Conservation (phyloP, 495 filamentous ascomycete genomes). For the Apodospora peruviana region DNA sequence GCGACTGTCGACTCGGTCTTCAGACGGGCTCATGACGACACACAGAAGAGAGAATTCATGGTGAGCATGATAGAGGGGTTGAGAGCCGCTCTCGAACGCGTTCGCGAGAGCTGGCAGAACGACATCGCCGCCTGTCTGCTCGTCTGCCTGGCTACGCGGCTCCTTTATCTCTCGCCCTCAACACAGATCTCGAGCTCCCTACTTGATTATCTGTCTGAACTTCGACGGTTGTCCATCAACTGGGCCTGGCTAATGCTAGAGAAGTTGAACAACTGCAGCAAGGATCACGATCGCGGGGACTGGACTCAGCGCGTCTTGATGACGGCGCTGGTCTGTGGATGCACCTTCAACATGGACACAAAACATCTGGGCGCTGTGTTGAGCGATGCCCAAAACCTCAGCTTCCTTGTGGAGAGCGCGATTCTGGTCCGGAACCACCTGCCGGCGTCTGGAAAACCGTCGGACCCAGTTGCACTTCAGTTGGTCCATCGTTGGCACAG, state of each 20-base stretch:
- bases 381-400: neutral
- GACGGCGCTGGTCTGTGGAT: slow-evolving; percentile 5
- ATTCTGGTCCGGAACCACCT: slow-evolving; percentile 6
- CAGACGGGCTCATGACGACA: slow-evolving; percentile 4
- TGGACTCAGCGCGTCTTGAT: slow-evolving; percentile 3
- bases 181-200: neutral
- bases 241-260: slow-evolving; percentile 12
- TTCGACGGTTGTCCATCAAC: slow-evolving; percentile 5
- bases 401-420: slow-evolving; percentile 1
- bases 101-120: slow-evolving; percentile 19
- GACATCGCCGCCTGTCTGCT: slow-evolving; percentile 11
- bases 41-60: neutral
- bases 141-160: slow-evolving; percentile 9
- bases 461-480: neutral
- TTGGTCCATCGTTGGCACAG: slow-evolving; percentile 8
- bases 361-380: slow-evolving; percentile 1
- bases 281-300: neutral
- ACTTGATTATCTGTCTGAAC: slow-evolving; percentile 4
- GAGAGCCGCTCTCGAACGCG: slow-evolving; percentile 3
- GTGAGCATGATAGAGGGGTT: neutral
- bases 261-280: neutral
- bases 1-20: neutral
- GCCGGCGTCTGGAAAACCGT: neutral
- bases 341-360: slow-evolving; percentile 8
- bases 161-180: slow-evolving; percentile 10